Base-by-base conservation (phyloP, 768 basidiomycete genomes). In the Amanita subjunquillea region DNA sequence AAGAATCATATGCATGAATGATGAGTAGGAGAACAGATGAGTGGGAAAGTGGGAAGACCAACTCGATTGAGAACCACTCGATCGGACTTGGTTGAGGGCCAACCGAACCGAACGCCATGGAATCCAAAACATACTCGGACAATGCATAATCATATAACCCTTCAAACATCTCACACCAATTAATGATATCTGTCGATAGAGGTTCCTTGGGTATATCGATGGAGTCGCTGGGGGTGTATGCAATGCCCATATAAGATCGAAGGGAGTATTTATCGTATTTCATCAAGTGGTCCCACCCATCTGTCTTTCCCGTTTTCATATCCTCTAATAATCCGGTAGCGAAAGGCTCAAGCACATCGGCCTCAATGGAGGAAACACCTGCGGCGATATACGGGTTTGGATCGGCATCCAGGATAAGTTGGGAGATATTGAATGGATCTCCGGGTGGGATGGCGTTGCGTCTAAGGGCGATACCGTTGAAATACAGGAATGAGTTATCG, bases 121-220 rank as follows among this genome's bases (percentile, higher is more conserved):
- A 44, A 3, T 53, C 59, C 27, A 71, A 54, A 29, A 72, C 60
- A 0, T 55, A 39, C 54, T 73, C 71, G 0, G 67, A 55, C 38
- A 72, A 59, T 12, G 66, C 62, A 6, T 59, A 59, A 51, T 73
- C 66, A 51, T 66, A 73, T 38, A 56, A 60, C 6, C 62, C 63
- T 25, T 59, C 62, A 13, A 71, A 64, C 12, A 64, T 69, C 39
- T 67, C 66, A 50, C 60, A 57, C 61, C 65, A 72, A 40, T 70
- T 65, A 13, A 71, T 56, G 5, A 66, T 56, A 8, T 56, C 29
- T 10, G 56, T 48, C 1, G 60, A 53, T 42, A 56, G 56, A 12
- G 56, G 37, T n/a, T n/a, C 29, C 27, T 15, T 15, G 32, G 51
- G 52, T 48, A 50, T 34, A 27, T 54, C 32, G 47, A 58, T 25